These are phyloP conservation scores for Stephania yunnanensis DNA, from an alignment of 164 flowering plant species.

Conservation along the genomic window DNA sequence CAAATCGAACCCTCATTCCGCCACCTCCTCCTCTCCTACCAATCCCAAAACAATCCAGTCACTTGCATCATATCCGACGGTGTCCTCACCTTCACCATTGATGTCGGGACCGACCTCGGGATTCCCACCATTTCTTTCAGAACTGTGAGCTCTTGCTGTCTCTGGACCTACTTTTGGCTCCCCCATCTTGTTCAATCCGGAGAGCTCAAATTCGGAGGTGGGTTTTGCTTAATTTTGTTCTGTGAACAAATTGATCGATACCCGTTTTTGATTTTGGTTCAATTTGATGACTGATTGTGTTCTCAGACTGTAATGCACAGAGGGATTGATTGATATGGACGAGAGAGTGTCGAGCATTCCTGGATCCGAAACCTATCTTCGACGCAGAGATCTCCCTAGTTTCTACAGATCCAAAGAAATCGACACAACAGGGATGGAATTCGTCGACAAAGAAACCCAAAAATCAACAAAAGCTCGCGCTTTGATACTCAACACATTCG, in stretches of 20 bases:
- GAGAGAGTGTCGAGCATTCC: conserved; percentile 17
- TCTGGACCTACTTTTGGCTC: conserved; percentile 29
- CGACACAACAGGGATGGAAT: not conserved
- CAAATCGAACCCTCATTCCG: conserved; percentile 18
- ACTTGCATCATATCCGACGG: conserved; percentile 43
- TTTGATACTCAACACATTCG: conserved; percentile 37
- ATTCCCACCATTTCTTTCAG: conserved; percentile 34
- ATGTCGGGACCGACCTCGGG: conserved; percentile 31
- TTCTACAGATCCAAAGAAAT: conserved; percentile 17
- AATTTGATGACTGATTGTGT: not conserved
- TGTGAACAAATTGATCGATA: too few relatives aligned
- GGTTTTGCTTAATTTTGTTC: not conserved
- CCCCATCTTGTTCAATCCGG: conserved; percentile 25
- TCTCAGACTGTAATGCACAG: conserved; percentile 7
- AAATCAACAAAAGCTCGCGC: conserved; percentile 9
- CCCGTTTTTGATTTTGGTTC: not conserved
- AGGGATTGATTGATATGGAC: conserved; percentile 29
- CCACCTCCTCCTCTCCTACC: conserved; percentile 18
- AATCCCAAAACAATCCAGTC: conserved; percentile 10
- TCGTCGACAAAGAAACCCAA: conserved; percentile 3
- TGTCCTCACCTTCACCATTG: conserved; percentile 22
- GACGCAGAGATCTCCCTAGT: conserved; percentile 38
- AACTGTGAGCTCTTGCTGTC: conserved; percentile 33
- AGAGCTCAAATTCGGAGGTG: conserved; percentile 29
- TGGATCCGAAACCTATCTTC: conserved; percentile 31